Base-by-base conservation (phyloP, 1,139 yeast species). In the Candida tropicalis region DNA sequence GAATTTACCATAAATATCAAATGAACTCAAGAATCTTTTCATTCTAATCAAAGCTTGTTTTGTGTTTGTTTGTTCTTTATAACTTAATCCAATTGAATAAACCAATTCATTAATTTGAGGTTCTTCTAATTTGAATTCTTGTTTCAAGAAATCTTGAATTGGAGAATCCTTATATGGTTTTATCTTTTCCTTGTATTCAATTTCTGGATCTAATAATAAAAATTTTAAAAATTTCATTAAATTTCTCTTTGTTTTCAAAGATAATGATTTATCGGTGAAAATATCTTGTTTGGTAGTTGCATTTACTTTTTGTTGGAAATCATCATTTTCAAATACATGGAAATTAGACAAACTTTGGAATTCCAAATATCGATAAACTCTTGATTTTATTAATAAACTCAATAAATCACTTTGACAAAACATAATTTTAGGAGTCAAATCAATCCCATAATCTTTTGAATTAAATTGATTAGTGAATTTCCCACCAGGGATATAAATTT, bases 221-320 rank as follows among this genome's bases (percentile, higher is more conserved):
- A 91, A 93, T 68, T 93, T 93, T 64, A 93, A 81, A 62, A 93
- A 91, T 64, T 84, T 86, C 99, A 93, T 93, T 52, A 95, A 75
- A 48, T 82, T 77, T 50, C 99, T 80, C 62, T 93, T 93, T 8
- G 95, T 82, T 47, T 81, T 66, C 42, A 91, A 70, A 11, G 90
- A 75, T 51, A 95, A 71, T 7, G 88, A 75, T 60, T 90, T 93
- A 64, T 89, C 93, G 25, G 96, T 87, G 68, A 95, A 95, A 41
- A 95, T 91, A 56, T 91, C 97, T 63, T 93, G 96, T 59, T 90
- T 91, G 20, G 75, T 61, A 11, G 68, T 55, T 47, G 79, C 79
- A 27, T 91, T 81, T 56, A 90, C 77, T 61, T 88, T 87, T 56
- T 89, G 96, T 48, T 60, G 65, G 65, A 93, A 91, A 41, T 82